Conservation (phyloP, 2,329 filamentous ascomycete genomes). For the Shiraia bambusicola region DNA sequence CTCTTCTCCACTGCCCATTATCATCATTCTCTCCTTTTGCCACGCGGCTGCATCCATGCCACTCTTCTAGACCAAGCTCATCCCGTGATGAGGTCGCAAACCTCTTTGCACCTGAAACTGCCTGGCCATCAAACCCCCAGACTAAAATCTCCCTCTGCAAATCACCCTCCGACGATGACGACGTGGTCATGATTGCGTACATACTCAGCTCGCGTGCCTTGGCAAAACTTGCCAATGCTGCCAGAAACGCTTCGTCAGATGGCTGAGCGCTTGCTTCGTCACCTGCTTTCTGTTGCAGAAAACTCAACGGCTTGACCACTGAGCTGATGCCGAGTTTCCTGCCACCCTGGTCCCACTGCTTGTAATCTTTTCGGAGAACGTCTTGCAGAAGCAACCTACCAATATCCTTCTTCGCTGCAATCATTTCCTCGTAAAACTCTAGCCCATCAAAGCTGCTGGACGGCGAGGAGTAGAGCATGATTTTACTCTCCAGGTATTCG, state of each 20-base stretch:
- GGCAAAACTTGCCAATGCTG: slow-evolving; percentile 55
- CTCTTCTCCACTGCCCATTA: slow-evolving; percentile 53
- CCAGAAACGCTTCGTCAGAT: slow-evolving; percentile 48
- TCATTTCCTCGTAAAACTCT: slow-evolving; percentile 61
- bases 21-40: slow-evolving; percentile 35
- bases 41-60: slow-evolving; percentile 53
- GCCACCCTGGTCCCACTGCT: slow-evolving; percentile 64
- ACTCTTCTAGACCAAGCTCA: slow-evolving; percentile 59
- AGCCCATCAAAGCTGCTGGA: slow-evolving; percentile 53
- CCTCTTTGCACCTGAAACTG: slow-evolving; percentile 52
- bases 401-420: slow-evolving; percentile 68
- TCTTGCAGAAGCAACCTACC: slow-evolving; percentile 62
- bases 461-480: slow-evolving; percentile 44
- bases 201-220: slow-evolving; percentile 62
- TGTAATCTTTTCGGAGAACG: slow-evolving; percentile 80
- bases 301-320: slow-evolving; percentile 63
- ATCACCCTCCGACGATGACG: slow-evolving; percentile 50
- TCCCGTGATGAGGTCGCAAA: slow-evolving; percentile 55
- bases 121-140: slow-evolving; percentile 59
- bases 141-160: slow-evolving; percentile 70
- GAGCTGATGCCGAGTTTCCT: slow-evolving; percentile 67
- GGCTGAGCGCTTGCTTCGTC: slow-evolving; percentile 34
- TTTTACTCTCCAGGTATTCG: slow-evolving; percentile 59
- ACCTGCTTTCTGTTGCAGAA: slow-evolving; percentile 58
- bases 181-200: slow-evolving; percentile 70